These are phyloP conservation scores for Claviceps spartinae DNA, from an alignment of 2,329 filamentous ascomycete species.

Conservation along the genomic window DNA sequence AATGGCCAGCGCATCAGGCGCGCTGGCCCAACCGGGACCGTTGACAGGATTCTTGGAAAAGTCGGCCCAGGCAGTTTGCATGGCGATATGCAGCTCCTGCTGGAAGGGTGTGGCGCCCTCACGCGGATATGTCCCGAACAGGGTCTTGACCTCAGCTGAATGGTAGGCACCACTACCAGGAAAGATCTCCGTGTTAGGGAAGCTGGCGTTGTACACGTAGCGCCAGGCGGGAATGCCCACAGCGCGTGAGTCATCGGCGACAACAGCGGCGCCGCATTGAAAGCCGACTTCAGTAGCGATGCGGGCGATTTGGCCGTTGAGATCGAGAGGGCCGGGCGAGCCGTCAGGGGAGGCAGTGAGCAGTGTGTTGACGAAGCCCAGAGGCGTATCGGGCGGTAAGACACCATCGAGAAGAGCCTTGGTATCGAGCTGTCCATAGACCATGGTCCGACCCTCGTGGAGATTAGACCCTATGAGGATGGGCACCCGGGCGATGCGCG, in stretches of 20 bases:
- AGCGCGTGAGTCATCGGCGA: conserved; percentile 17
- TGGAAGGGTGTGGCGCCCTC: conserved; percentile 11
- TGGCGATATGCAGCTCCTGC: conserved; percentile 8
- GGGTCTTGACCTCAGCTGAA: conserved; percentile 28
- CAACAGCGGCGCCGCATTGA: conserved; percentile 11
- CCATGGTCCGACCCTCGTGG: conserved; percentile 9
- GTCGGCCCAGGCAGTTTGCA: conserved; percentile 17
- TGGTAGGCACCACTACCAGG: conserved; percentile 27
- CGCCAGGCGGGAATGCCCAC: conserved; percentile 27
- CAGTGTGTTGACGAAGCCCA: neutral
- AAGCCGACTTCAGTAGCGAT: conserved; percentile 12
- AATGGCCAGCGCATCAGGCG: conserved; percentile 10
- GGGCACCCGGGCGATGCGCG: conserved; percentile 12
- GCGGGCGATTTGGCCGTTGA: conserved; percentile 9
- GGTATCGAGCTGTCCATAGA: neutral
- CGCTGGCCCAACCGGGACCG: conserved; percentile 14
- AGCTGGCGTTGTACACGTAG: conserved; percentile 34
- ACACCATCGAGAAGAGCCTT: neutral
- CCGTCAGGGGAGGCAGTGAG: conserved; percentile 9
- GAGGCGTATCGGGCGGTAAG: neutral
- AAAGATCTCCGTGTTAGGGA: conserved; percentile 29
- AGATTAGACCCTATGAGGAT: conserved; percentile 12
- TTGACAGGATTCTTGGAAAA: conserved; percentile 14
- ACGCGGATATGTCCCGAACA: conserved; percentile 24
- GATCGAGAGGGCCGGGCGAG: conserved; percentile 5